Conservation (phyloP, 805 yeast species). For the Wickerhamomyces alni region DNA sequence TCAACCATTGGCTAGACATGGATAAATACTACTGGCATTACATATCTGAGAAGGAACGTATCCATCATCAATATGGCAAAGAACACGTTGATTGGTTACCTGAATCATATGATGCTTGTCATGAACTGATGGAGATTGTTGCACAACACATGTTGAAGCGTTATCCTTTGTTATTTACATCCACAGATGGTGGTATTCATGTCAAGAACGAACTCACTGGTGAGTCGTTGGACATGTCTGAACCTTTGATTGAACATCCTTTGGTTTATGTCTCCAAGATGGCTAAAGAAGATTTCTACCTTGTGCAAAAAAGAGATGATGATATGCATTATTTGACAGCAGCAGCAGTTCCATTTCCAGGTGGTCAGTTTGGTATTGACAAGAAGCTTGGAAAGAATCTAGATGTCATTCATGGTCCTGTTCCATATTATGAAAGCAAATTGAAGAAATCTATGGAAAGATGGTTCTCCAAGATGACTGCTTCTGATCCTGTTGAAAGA, state of each 20-base stretch:
- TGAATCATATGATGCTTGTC: slow-evolving; percentile 53
- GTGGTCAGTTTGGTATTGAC: slow-evolving; percentile 64
- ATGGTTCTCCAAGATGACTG: slow-evolving; percentile 61
- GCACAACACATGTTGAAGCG: slow-evolving; percentile 53
- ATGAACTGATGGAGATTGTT: slow-evolving; percentile 60
- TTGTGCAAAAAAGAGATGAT: slow-evolving; percentile 50
- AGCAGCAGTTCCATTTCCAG: slow-evolving; percentile 76
- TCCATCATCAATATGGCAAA: slow-evolving; percentile 51
- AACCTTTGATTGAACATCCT: slow-evolving; percentile 60
- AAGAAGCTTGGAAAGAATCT: slow-evolving; percentile 54
- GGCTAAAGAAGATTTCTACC: slow-evolving; percentile 72
- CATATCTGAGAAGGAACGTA: slow-evolving; percentile 54
- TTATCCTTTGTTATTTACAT: slow-evolving; percentile 58
- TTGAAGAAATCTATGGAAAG: slow-evolving; percentile 65
- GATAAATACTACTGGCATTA: slow-evolving; percentile 68
- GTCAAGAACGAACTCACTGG: slow-evolving; percentile 56
- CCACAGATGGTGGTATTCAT: slow-evolving; percentile 41
- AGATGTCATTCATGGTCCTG: slow-evolving; percentile 60
- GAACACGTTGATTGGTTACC: slow-evolving; percentile 64
- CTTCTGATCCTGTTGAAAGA: slow-evolving; percentile 60
- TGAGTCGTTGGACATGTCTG: slow-evolving; percentile 53
- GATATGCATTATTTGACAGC: slow-evolving; percentile 61
- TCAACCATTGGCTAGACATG: slow-evolving; percentile 77
- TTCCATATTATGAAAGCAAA: slow-evolving; percentile 64
- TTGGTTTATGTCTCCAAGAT: slow-evolving; percentile 54